Evolutionary conservation across 352 stramenopile species (phyloP), one percentile per base, ranked within the genome.

Genomic region (Phytopythium delawarense): DNA sequence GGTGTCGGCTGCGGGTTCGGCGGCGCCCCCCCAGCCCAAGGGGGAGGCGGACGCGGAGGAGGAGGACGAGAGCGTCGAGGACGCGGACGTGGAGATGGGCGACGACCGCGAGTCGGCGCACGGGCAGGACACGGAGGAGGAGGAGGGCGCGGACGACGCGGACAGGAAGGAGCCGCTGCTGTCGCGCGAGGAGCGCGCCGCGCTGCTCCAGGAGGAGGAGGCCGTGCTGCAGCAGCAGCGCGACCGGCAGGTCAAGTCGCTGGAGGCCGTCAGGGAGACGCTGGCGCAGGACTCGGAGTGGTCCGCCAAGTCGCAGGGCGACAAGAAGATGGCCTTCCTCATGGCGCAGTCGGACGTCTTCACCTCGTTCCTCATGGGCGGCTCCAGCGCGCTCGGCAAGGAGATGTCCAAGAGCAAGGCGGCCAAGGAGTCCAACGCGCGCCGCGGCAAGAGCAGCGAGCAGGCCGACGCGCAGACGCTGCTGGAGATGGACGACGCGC

Each of bases 291-390:
- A 91, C 52, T 63, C 64, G 23, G 76, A 79, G 2, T 88, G 67
- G 71, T 57, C 49, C 21, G 67, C 67, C 25, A 91, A 91, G 64
- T 68, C 71, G 3, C 65, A 68, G 13, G n/a, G 69, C 1, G 79
- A 95, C 61, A 83, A 84, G 70, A 89, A 89, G 58, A 88, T 95
- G 81, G 79, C 78, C 44, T 95, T 95, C 61, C 69, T 95, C n/a
- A 95, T 95, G 87, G 87, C 87, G 3, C 87, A 91, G 69, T 95
- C 87, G 51, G 84, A 95, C 63, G 87, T 95, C 16, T 95, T 95
- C 64, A 95, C 87, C 66, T 90, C 78, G 46, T 95, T 95, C 52
- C 66, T 95, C 23, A 95, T 95, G 87, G 87, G 87, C 56, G 87
- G 87, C 3, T 88, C 76, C 7, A 93, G 81, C 45, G 59, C 84